Conservation (phyloP, 2,329 filamentous ascomycete genomes). For the Fusarium nisikadoi region DNA sequence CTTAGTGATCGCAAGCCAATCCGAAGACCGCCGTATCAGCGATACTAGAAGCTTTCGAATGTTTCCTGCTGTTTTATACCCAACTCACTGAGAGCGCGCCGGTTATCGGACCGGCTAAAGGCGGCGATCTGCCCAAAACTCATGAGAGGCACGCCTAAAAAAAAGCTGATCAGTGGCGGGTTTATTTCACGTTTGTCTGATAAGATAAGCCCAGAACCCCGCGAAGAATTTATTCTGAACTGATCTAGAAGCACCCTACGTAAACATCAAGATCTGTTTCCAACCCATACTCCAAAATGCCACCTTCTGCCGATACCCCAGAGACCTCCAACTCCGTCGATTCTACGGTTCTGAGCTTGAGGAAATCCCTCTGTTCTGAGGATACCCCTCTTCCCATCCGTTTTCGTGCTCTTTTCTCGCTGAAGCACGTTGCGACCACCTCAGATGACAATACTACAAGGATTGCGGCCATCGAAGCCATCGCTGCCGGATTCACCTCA, state of each 20-base stretch:
- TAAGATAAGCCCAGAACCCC: slow-evolving; percentile 47
- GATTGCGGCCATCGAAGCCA: slow-evolving; percentile 74
- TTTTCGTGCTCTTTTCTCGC: slow-evolving; percentile 96
- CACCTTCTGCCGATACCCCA: slow-evolving; percentile 40
- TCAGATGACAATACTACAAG: slow-evolving; percentile 68
- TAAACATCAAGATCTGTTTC: slow-evolving; percentile 23
- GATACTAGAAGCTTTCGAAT: not conserved
- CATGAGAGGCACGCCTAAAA: not conserved
- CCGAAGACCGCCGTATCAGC: not conserved
- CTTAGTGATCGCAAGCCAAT: not conserved
- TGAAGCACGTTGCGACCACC: slow-evolving; percentile 89
- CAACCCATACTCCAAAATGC: slow-evolving; percentile 40
- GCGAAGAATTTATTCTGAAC: slow-evolving; percentile 50
- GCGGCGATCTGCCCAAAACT: not conserved
- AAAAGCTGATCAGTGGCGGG: slow-evolving; percentile 23
- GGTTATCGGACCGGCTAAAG: slow-evolving; percentile 11
- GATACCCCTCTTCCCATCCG: slow-evolving; percentile 83
- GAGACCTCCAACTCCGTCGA: slow-evolving; percentile 39
- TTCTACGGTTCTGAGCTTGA: slow-evolving; percentile 69
- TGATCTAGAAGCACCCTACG: slow-evolving; percentile 17
- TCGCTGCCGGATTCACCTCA: slow-evolving; percentile 86
- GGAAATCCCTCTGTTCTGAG: slow-evolving; percentile 83
- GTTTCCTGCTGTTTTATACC: not conserved
- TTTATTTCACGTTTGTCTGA: slow-evolving; percentile 16
- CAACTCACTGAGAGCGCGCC: not conserved